These are phyloP conservation scores for Escovopsis weberi DNA, from an alignment of 2,329 filamentous ascomycete genomes.

Conservation along the genomic window DNA sequence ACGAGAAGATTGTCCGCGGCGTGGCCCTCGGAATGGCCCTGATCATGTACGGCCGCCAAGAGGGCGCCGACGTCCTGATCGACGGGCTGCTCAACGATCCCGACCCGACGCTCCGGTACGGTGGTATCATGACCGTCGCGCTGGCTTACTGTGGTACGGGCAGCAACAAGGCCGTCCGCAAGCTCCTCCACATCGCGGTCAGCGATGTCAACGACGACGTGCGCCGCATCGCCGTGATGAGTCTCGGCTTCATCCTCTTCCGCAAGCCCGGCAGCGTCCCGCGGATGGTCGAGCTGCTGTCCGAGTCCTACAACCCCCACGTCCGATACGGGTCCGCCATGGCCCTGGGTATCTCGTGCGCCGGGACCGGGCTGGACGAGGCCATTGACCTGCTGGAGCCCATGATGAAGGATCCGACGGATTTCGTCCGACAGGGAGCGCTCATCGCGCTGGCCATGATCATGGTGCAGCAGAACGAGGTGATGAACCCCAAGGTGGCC, in stretches of 20 bases:
- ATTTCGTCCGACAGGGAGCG: constrained; percentile 94
- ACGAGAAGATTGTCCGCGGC: constrained; percentile 97
- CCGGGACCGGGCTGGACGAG: constrained; percentile 88
- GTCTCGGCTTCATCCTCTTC: constrained; percentile 95
- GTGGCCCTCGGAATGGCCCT: constrained; percentile 92
- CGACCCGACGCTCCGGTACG: constrained; percentile 85
- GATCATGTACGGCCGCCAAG: constrained; percentile 95
- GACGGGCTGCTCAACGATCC: constrained; percentile 86
- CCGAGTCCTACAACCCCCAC: constrained; percentile 97
- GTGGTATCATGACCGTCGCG: constrained; percentile 97
- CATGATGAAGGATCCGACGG: constrained; percentile 98
- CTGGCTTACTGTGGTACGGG: constrained; percentile 93
- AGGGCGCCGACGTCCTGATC: constrained; percentile 87
- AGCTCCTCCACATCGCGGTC: constrained; percentile 87
- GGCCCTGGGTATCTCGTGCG: constrained; percentile 95
- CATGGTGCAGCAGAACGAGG: constrained; percentile 97
- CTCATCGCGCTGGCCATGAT: constrained; percentile 95
- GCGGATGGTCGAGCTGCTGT: constrained; percentile 94
- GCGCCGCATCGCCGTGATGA: constrained; percentile 90
- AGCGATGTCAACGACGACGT: constrained; percentile 98
- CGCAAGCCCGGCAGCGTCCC: constrained; percentile 93
- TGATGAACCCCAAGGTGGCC: constrained; percentile 93
- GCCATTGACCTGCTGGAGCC: constrained; percentile 93
- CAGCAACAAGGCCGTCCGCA: constrained; percentile 96
- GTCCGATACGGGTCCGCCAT: constrained; percentile 96